phyloP scores from a whole-genome alignment of 2,329 filamentous ascomycete genomes.

The Huntiella abstrusa region DNA sequence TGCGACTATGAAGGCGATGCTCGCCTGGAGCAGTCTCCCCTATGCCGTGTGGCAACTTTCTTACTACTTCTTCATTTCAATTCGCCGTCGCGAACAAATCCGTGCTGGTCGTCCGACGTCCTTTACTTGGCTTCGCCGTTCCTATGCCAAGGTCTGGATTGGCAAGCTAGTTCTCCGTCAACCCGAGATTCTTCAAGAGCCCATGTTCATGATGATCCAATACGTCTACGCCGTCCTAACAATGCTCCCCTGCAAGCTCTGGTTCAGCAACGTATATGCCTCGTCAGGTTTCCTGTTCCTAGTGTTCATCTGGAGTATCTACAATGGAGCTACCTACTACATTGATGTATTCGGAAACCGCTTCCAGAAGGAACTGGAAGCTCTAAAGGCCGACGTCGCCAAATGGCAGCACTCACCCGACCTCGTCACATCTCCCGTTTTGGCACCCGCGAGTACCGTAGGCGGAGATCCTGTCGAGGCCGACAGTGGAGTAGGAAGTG shows the following conservation, averaged over 20 bases:
- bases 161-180: slow-evolving; percentile 68
- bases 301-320: slow-evolving; percentile 88
- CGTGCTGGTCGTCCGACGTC: slow-evolving; percentile 87
- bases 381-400: slow-evolving; percentile 69
- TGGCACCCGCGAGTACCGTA: not conserved
- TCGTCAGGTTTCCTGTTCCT: slow-evolving; percentile 57
- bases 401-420: slow-evolving; percentile 60
- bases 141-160: slow-evolving; percentile 77
- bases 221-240: slow-evolving; percentile 79
- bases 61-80: slow-evolving; percentile 91
- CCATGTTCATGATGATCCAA: slow-evolving; percentile 90
- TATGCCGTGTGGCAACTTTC: slow-evolving; percentile 83
- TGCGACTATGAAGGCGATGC: slow-evolving; percentile 60
- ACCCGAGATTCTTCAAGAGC: slow-evolving; percentile 59
- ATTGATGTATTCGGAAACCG: slow-evolving; percentile 95
- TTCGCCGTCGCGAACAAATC: slow-evolving; percentile 88
- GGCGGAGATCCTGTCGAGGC: not conserved
- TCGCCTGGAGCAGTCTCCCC: slow-evolving; percentile 81
- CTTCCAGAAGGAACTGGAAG: slow-evolving; percentile 90
- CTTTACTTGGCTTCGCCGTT: slow-evolving; percentile 89
- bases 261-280: slow-evolving; percentile 78
- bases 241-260: slow-evolving; percentile 84
- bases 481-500: not conserved
- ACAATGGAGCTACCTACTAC: slow-evolving; percentile 94
- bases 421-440: slow-evolving; percentile 14